Base-by-base conservation (phyloP, 352 stramenopile species). In the Globisporangium acanthophoron region DNA sequence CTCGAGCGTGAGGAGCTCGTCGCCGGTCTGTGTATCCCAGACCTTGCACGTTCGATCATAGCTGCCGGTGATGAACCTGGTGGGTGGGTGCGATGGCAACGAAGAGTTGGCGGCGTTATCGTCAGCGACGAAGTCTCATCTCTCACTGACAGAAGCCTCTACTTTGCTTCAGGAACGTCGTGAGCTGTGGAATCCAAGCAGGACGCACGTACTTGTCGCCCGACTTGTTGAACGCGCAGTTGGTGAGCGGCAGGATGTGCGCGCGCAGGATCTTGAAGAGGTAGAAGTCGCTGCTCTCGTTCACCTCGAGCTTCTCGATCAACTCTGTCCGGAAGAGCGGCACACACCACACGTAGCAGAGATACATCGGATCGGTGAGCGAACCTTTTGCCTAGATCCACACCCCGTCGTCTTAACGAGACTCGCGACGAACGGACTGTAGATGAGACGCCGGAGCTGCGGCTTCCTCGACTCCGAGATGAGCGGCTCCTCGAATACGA, bases 151-250 rank as follows among this genome's bases (percentile, higher is more conserved):
- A 27, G 24, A 27, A 27, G 24, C 1, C 24, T 27, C 24, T 27
- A 27, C 24, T 27, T 33, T 18, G 45, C 4, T 11, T 2, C n/a
- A 31, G n/a, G n/a, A 7, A 12, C 45, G 9, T 33, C 12, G 18
- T 12, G 45, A 12, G 3, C 15, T n/a, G 29, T 7, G n/a, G 5
- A 20, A 50, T 3, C 24, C 24, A 27, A 27, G 24, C 24, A 27
- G 24, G 11, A 45, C 31, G 52, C 24, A 62, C 68, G 50, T 70
- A 93, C 80, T 98, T 97, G 78, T 98, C 94, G 48, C 94, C 94
- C 9, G 80, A 94, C 64, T 98, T 98, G 85, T 98, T 98, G 74
- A 98, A 98, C 24, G 92, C 94, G 59, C 94, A 98, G 68, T 98
- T 98, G 29, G 94, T 98, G 50, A 98, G 69, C 27, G 94, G 94